Conservation (phyloP, 2,329 filamentous ascomycete genomes). For the Geosmithia flava region DNA sequence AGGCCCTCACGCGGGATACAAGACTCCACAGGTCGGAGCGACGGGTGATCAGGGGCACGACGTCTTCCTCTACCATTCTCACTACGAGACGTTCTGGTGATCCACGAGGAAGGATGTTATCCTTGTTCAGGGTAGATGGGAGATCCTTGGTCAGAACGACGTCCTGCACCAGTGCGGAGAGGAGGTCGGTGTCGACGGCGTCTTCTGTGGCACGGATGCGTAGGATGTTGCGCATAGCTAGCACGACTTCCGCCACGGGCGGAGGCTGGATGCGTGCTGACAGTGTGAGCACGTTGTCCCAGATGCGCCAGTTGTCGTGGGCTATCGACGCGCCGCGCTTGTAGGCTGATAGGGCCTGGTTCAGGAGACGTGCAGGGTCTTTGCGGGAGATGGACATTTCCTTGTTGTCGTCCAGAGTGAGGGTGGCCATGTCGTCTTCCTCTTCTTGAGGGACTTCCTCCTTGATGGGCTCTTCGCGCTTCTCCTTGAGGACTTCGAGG, state of each 20-base stretch:
- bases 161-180: constrained; percentile 62
- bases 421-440: constrained; percentile 12
- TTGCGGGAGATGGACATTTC: constrained; percentile 22
- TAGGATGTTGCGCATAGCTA: constrained; percentile 63
- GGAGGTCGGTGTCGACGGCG: constrained; percentile 61
- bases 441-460: constrained; percentile 7
- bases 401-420: background rate
- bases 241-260: constrained; percentile 61
- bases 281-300: constrained; percentile 91
- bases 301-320: constrained; percentile 81
- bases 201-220: constrained; percentile 68
- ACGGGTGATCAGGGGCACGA: constrained; percentile 76
- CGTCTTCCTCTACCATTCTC: constrained; percentile 58
- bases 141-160: constrained; percentile 37
- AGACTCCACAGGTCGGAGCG: constrained; percentile 68
- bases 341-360: constrained; percentile 71
- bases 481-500: constrained; percentile 28
- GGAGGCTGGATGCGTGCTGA: constrained; percentile 67
- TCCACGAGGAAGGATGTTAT: constrained; percentile 35
- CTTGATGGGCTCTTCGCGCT: background rate
- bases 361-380: constrained; percentile 44
- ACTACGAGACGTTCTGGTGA: constrained; percentile 51
- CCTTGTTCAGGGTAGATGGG: background rate
- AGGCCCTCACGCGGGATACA: constrained; percentile 59
- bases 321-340: constrained; percentile 78